Evolutionary conservation across 805 yeast genomes (phyloP).

Genomic region (Maudiozyma turicensis): DNA sequence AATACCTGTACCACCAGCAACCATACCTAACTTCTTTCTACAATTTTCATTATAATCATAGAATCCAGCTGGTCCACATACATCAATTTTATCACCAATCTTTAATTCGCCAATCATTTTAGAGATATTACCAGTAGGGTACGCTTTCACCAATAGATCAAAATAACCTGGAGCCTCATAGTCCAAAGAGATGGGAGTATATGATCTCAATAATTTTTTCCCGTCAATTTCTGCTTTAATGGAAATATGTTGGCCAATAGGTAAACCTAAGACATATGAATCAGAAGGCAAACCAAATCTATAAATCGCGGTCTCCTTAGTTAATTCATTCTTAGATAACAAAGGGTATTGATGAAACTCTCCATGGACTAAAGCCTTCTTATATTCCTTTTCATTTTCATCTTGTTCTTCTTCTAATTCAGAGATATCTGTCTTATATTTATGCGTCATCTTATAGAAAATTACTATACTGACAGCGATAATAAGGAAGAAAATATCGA

Average conservation of each 20-base stretch:
- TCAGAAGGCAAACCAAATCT: conserved; percentile 74
- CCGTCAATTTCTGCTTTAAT: conserved; percentile 68
- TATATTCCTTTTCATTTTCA: background rate
- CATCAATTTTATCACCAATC: conserved; percentile 68
- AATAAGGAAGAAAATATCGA: conserved; percentile 1
- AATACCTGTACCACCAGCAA: conserved; percentile 95
- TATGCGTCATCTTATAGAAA: conserved; percentile 1
- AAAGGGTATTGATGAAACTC: conserved; percentile 72
- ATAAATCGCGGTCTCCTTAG: conserved; percentile 76
- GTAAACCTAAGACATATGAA: conserved; percentile 71
- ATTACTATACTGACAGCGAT: conserved; percentile 1
- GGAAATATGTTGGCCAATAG: conserved; percentile 89
- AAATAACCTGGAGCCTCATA: conserved; percentile 66
- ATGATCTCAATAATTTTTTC: conserved; percentile 74
- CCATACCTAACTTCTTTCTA: conserved; percentile 69
- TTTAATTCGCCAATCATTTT: conserved; percentile 58
- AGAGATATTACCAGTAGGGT: conserved; percentile 79
- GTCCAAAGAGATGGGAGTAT: conserved; percentile 82
- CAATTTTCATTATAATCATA: conserved; percentile 76
- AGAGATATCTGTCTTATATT: background rate
- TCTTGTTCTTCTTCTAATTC: background rate
- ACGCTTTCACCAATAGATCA: conserved; percentile 77
- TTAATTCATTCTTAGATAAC: conserved; percentile 61
- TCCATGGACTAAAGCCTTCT: conserved; percentile 49
- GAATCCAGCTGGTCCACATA: conserved; percentile 87